These are phyloP conservation scores for Trichoderma pleuroti DNA, from an alignment of 2,329 filamentous ascomycete genomes.

Conservation along the genomic window DNA sequence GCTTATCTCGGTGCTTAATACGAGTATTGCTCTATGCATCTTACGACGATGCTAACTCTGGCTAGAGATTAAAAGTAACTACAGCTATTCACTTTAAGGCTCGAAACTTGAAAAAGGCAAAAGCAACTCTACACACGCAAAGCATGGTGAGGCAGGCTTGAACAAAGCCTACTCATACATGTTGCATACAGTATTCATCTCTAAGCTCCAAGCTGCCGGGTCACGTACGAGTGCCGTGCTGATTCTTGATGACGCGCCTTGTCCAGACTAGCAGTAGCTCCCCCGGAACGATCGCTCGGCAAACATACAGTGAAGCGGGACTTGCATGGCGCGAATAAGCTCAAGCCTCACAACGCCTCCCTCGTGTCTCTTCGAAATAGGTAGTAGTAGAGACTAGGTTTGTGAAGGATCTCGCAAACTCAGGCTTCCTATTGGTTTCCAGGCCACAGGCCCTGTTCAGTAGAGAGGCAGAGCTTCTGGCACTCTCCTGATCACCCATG, in stretches of 20 bases:
- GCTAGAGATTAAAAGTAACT: neutral
- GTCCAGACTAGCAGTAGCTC: neutral
- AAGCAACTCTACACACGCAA: neutral
- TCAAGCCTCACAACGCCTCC: neutral
- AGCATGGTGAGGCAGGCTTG: neutral
- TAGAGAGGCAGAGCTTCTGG: neutral
- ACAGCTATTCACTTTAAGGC: neutral
- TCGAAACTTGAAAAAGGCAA: neutral
- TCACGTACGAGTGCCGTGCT: neutral
- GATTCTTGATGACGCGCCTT: neutral
- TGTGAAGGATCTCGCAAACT: neutral
- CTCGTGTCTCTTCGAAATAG: neutral
- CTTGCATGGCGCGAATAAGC: neutral
- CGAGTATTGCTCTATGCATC: neutral
- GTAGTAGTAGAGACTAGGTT: neutral
- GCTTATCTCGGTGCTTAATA: neutral
- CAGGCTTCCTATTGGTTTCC: neutral
- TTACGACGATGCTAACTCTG: neutral
- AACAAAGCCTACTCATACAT: neutral
- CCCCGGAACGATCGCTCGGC: neutral
- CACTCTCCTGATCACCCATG: neutral
- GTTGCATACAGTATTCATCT: neutral
- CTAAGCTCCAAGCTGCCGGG: neutral
- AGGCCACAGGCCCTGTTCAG: neutral
- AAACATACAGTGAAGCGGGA: neutral